Evolutionary conservation across 805 yeast species (phyloP).

Genomic region (fission yeast (Schizosaccharomyces pombe)): DNA sequence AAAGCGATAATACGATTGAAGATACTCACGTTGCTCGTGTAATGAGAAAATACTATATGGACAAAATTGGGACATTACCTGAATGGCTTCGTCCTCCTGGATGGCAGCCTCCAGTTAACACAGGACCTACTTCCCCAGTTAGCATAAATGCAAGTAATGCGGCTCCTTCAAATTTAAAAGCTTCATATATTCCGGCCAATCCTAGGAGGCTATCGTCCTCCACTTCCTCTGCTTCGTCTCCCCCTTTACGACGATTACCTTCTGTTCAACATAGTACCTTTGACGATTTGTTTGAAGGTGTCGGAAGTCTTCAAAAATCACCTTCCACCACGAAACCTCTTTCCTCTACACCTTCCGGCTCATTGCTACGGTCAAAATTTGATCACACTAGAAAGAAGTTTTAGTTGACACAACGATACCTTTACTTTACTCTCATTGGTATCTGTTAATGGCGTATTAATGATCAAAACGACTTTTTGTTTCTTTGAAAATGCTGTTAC

Average conservation of each 20-base stretch:
- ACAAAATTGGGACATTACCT: background rate
- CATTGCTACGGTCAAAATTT: background rate
- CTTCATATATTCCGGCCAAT: background rate
- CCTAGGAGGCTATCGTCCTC: background rate
- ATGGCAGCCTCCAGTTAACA: background rate
- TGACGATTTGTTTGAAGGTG: background rate
- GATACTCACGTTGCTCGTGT: conserved; percentile 1
- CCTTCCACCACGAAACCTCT: background rate
- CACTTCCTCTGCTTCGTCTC: background rate
- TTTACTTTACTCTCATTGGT: too few relatives aligned
- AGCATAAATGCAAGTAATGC: background rate
- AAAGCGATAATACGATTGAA: background rate
- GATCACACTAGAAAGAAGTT: background rate
- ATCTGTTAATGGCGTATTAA: too few relatives aligned
- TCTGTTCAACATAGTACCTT: background rate
- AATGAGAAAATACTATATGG: conserved; percentile 1
- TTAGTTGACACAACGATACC: too few relatives aligned
- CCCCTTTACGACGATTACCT: background rate
- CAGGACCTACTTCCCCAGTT: background rate
- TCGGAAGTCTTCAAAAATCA: background rate
- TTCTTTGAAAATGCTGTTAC: too few relatives aligned
- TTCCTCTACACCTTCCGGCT: background rate
- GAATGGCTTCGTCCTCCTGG: conserved; percentile 1
- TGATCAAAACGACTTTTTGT: too few relatives aligned
- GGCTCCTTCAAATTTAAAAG: background rate